Base-by-base conservation (phyloP, 495 filamentous ascomycete species). In the Lepidopterella palustris region DNA sequence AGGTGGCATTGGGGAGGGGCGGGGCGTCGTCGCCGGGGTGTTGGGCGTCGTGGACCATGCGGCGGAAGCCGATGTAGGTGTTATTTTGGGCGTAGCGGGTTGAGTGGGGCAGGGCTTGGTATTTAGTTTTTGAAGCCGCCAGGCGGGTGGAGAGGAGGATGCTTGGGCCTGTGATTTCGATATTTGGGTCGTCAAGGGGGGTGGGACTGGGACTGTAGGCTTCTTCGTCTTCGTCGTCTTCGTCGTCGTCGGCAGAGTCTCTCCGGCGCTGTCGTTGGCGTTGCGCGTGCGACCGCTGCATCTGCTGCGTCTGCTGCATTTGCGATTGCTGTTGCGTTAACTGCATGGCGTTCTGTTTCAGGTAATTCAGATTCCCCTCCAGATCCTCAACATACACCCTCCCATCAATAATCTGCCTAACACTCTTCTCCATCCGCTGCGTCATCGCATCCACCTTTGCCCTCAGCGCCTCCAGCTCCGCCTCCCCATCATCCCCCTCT, bases 61-160 rank as follows among this genome's bases (percentile, higher is more conserved):
- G 79, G 69, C 87, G 87, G 80, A 95, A 95, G 26, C 79, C 77
- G 55, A 85, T 77, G 76, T 96, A 96, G 59, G 84, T 77, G 72
- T 92, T 91, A 72, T 93, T 79, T 8, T 77, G 64, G n/a, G 82
- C 82, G 73, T 95, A 96, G 52, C 79, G 72, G 0, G 57, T 58
- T 2, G 32, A 24, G 6, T 69, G 62, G 6, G 66, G 67, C 28
- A 64, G 53, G 10, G 66, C 61, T 49, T 70, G 64, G 42, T 73
- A 76, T 15, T 64, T 55, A 26, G 65, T 62, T 49, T 73, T 72
- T 11, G 63, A 58, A 24, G 59, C 60, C 6, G 65, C 45, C n/a
- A 70, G 39, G 13, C 64, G 57, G 45, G 60, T 48, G 5, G 31
- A 26, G 65, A 71, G 73, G 24, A 65, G 26, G 9, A 73, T 63